Evolutionary conservation across 148 eudicot genomes (phyloP), one percentile per base, ranked within the genome.

Genomic region (Hydrangea macrophylla): DNA sequence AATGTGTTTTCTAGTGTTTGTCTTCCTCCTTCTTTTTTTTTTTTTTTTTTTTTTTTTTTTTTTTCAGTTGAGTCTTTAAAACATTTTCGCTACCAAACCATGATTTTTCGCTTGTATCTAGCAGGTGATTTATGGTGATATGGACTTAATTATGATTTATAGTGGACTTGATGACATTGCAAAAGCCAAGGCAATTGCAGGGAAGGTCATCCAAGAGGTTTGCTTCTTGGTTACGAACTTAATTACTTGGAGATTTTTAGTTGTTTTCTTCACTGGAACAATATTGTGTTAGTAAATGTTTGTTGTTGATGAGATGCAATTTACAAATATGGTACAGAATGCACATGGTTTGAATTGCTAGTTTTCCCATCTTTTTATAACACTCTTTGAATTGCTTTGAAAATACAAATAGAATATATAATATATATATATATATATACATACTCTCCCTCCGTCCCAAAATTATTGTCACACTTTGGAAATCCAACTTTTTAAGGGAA

Each of bases 51-150:
- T n/a, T n/a, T n/a, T n/a, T n/a, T n/a, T n/a, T n/a, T n/a, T 28
- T 67, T 54, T 56, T 22, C 70, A 23, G 45, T 48, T 67, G 28
- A 65, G 60, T 5, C 35, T n/a, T n/a, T 36, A 24, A 27, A 57
- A 65, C 17, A 26, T n/a, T 11, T n/a, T n/a, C n/a, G n/a, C n/a
- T n/a, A n/a, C n/a, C n/a, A n/a, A n/a, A n/a, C n/a, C n/a, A n/a
- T n/a, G n/a, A n/a, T n/a, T n/a, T n/a, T 20, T 63, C 51, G 73
- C 44, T 23, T 44, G 55, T 73, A 45, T 42, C 59, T 67, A 36
- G 67, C 88, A 95, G 99, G 99, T 95, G 63, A 95, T 95, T 33
- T 95, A 95, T 73, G 99, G 99, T 36, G 99, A 95, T 77, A 95
- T 97, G 45, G 97, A 95, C 84, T 95, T 97, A 63, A 95, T 95